Percentiles rank a stretch among this genome's conserved stretches.
Evolutionary conservation across 495 filamentous ascomycete genomes (phyloP).

Genomic region (Astrothelium macrocarpum): DNA sequence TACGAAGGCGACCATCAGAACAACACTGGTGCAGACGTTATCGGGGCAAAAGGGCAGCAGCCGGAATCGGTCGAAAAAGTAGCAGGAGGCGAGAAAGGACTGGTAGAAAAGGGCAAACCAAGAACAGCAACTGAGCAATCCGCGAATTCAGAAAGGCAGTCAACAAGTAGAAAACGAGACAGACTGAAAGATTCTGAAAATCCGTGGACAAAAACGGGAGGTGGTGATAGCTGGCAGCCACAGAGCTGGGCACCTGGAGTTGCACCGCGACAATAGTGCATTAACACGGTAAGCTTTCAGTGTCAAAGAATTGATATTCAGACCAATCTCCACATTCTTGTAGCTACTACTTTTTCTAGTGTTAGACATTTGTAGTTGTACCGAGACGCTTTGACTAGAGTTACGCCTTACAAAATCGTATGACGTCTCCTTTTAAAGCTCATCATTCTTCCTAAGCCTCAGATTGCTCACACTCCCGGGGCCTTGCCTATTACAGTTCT

Average conservation of each 20-base stretch:
- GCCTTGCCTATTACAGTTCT: background rate
- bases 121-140: slow-evolving; percentile 13
- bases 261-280: slow-evolving; percentile 4
- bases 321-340: background rate
- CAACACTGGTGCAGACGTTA: slow-evolving; percentile 15
- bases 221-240: slow-evolving; percentile 68
- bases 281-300: background rate
- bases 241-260: slow-evolving; percentile 54
- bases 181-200: slow-evolving; percentile 34
- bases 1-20: slow-evolving; percentile 28
- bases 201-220: slow-evolving; percentile 46
- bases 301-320: background rate
- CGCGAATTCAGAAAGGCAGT: slow-evolving; percentile 23
- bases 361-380: background rate
- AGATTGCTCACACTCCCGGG: background rate
- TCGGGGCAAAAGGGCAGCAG: background rate
- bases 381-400: background rate
- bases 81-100: slow-evolving; percentile 20
- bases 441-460: background rate
- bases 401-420: background rate
- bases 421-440: background rate
- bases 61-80: slow-evolving; percentile 17
- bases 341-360: background rate
- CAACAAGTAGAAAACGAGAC: slow-evolving; percentile 26
- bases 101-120: background rate